Evolutionary conservation across 2,329 filamentous ascomycete species (phyloP).

Genomic region (Alternaria gansuensis): DNA sequence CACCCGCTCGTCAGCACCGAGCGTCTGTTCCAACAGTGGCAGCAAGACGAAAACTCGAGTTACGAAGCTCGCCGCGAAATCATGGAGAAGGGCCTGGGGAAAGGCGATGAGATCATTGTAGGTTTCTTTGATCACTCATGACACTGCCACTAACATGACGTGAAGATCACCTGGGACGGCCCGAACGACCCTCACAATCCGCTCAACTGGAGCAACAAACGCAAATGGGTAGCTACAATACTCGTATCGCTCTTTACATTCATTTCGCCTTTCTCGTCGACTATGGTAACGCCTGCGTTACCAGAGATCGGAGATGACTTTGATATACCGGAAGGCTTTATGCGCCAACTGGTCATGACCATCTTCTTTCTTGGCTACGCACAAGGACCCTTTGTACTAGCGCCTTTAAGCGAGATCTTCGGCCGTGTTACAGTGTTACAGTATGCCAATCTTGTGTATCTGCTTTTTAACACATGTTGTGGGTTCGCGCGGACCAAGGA

Average conservation of each 20-base stretch:
- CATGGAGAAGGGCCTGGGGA: constrained; percentile 10
- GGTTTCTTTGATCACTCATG: not conserved
- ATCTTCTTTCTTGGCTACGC: constrained; percentile 53
- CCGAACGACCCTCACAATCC: constrained; percentile 58
- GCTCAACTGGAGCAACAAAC: constrained; percentile 57
- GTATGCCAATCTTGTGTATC: constrained; percentile 46
- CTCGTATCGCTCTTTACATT: constrained; percentile 55
- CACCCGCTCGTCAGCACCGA: constrained; percentile 34
- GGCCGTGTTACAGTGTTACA: constrained; percentile 49
- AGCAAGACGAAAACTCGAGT: constrained; percentile 24
- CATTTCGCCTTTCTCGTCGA: constrained; percentile 52
- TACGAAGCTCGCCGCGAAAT: constrained; percentile 22
- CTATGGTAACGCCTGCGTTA: constrained; percentile 52
- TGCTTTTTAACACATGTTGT: constrained; percentile 48
- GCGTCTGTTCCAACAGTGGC: constrained; percentile 29
- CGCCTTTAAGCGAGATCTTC: constrained; percentile 50
- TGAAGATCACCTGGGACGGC: constrained; percentile 56
- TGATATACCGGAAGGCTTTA: constrained; percentile 42
- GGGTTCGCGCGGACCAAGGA: constrained; percentile 43
- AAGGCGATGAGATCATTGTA: constrained; percentile 33
- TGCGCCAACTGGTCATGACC: constrained; percentile 45
- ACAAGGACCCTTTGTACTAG: constrained; percentile 50
- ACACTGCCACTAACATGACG: constrained; percentile 17
- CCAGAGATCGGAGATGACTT: constrained; percentile 44
- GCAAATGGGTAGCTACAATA: constrained; percentile 58